Base-by-base conservation (phyloP, 1,284 basidiomycete genomes). In the Austroboletus rostrupii region DNA sequence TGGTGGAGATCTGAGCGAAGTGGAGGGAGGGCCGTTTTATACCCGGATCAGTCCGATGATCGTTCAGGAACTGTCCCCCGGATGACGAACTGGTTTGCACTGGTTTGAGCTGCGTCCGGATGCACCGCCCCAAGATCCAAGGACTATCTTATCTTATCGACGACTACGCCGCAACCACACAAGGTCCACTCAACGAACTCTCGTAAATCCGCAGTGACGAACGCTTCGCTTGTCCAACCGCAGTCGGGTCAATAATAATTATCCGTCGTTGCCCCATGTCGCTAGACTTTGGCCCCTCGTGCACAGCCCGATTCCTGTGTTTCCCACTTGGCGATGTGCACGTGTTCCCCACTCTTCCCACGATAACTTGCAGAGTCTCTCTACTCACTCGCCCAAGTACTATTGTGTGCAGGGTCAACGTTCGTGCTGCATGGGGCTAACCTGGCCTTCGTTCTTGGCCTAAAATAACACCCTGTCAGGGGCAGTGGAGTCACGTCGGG, bases 1-100 rank as follows among this genome's bases (percentile, higher is more conserved):
- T 36, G 55, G 59, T 52, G 50, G 50, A 21, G 55, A 59, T 61
- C 53, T 52, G 51, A 28, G n/a, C 14, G 32, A 35, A n/a, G 11
- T 19, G 10, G 13, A 3, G 14, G 10, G 13, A 3, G 14, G 17
- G 5, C n/a, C 37, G 5, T 35, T 59, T 60, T 64, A 60, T 60
- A 59, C 20, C 32, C 40, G n/a, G 43, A 57, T 40, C 42, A 16
- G 26, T 6, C 10, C 29, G n/a, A n/a, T n/a, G n/a, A n/a, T n/a
- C n/a, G n/a, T n/a, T n/a, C n/a, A n/a, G n/a, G n/a, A n/a, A n/a
- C 20, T 33, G 17, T 10, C 17, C 17, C 17, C 53, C 44, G 28
- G 2, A 19, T 45, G 31, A 29, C 43, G 44, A 36, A 37, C 42
- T 39, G 33, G n/a, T 14, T 33, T 14, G 41, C 57, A 57, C 56